Base-by-base conservation (phyloP, 1,284 basidiomycete genomes). In the Cutaneotrichosporon sp. region DNA sequence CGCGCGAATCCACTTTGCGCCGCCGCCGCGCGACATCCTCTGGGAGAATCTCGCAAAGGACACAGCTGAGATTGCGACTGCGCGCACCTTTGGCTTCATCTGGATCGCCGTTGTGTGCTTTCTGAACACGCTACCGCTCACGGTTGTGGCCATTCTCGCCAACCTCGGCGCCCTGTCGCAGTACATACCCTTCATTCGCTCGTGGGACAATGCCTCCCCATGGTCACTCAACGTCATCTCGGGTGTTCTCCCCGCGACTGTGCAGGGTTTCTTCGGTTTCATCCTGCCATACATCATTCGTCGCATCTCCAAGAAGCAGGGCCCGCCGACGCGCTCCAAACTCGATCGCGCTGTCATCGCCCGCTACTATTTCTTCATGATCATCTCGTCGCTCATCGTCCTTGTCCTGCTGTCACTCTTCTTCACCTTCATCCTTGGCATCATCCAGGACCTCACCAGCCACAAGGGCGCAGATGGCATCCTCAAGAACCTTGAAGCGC, bases 321-420 rank as follows among this genome's bases (percentile, higher is more conserved):
- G 77, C 52, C 72, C 74, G 7, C 64, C 70, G 10, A 79, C 92
- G 4, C 88, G 90, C 66, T 89, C 88, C 13, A 86, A 88, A 50
- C 85, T 95, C 55, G 94, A 97, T 72, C 89, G 94, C 50, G 89
- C 89, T 30, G 92, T 97, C 63, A 85, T 93, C 52, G 91, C 91
- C 22, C 87, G 92, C 42, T 97, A 97, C 81, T 97, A 89, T 75
- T 86, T 90, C 8, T 97, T 97, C 85, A 84, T 97, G 78, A 87
- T 96, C 66, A 89, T 95, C 76, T 77, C 74, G 65, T 78, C 74
- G 60, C 82, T 97, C 73, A 84, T 97, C 70, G 87, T 97, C 77
- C 97, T 97, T 82, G 94, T 92, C 30, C 80, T 97, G 64, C 88
- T 97, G 69, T 90, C 91, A 68, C 91, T 95, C 57, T 83, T 89